Base-by-base conservation (phyloP, 1,139 yeast species). In the Scheffersomyces stambukii region DNA sequence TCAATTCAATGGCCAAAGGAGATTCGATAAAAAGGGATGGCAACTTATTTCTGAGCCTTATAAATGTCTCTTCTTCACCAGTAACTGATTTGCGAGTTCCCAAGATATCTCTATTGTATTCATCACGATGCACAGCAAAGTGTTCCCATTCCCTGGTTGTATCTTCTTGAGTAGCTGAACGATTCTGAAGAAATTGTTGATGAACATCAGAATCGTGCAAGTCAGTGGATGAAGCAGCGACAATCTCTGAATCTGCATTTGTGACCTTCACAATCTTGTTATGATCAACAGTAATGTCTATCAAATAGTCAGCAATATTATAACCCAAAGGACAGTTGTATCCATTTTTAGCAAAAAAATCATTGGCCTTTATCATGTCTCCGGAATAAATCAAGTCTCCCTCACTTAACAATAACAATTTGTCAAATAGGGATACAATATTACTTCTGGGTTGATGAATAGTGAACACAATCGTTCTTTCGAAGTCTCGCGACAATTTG, bases 361-460 rank as follows among this genome's bases (percentile, higher is more conserved):
- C 84, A 41, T 77, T 73, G 37, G 86, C 77, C 33, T 72, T 70
- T 16, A 71, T 63, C 75, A 80, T 77, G 13, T 80, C 84, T 10
- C 98, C 98, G 0, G 96, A 84, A 50, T 83, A 91, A 2, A 89
- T 81, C 51, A 86, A 62, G 43, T 79, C 79, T 36, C 98, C 98
- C 40, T 81, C 81, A 22, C 96, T 84, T 31, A 91, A 66, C 28
- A 91, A 61, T 2, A 91, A 56, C 31, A 91, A 67, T 42, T 81
- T 81, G 51, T 89, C 96, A 57, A 91, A 91, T 32, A 86, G 60
- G 0, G 96, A 78, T 16, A 91, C 96, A 50, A 91, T 89, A 46
- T 91, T 91, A 37, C 96, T 85, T 50, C 98, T 74, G n/a, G 98
- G 98, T 52, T 91, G 98, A 58, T 91, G 98, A 41, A 91, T 91